Base-by-base conservation (phyloP, 108 stramenopile genomes). In the Cylindrotheca closterium region DNA sequence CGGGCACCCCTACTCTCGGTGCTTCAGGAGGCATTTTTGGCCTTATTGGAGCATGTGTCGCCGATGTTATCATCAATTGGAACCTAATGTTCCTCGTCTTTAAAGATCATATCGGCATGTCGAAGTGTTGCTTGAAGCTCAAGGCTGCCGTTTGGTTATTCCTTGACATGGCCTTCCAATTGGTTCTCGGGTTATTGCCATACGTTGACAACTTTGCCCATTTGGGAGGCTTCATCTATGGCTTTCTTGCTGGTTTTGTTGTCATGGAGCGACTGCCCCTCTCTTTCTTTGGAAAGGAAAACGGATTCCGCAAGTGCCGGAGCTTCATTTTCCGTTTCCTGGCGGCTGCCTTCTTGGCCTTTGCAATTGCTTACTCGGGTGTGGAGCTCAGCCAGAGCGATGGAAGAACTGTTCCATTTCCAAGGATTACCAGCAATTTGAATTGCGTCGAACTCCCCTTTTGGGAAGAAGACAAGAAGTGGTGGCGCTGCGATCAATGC, bases 21-120 rank as follows among this genome's bases (percentile, higher is more conserved):
- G 90, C 94, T 17, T 84, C 82, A 10, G 96, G 96, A 31, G 97
- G 93, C 19, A 92, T 96, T 22, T 96, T 96, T 68, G 95, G 94
- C 4, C 67, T 97, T 17, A 79, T 97, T 27, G 95, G 96, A 19
- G 85, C 81, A 0, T 88, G 92, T 58, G 62, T 96, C 58, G 92
- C 94, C 2, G 94, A 97, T 73, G 87, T 97, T 28, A 67, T 80
- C 60, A 79, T 93, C 33, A 94, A 96, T 76, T 96, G 93, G 92
- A 65, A 68, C 8, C 58, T 96, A 7, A 34, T 73, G 19, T 73
- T 73, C 47, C 51, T 73, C 12, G 64, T 61, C 23, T 64, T 73
- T 0, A 24, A 54, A 30, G 48, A 65, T 29, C 64, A 53, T 4
- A 34, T 53, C 25, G 60, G 60, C 45, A 62, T 21, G 1, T 47